Conservation (phyloP, 1,139 yeast species). For the Lodderomyces beijingensis region DNA sequence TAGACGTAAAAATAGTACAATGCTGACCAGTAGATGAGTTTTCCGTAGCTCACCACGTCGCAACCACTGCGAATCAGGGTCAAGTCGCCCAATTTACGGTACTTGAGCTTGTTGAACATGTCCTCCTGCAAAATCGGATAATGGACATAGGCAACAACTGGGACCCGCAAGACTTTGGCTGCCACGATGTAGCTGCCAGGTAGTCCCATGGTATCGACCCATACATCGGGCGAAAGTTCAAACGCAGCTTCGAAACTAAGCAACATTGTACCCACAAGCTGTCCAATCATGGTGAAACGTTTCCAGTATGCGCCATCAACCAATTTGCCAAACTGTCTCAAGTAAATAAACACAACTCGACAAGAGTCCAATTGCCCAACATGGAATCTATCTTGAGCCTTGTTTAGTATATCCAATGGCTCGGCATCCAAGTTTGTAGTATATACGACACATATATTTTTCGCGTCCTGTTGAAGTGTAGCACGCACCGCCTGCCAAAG, state of each 20-base stretch:
- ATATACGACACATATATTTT: conserved; percentile 68
- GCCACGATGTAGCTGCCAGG: conserved; percentile 73
- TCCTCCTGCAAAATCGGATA: conserved; percentile 88
- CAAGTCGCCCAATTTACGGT: conserved; percentile 19
- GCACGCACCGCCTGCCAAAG: conserved; percentile 89
- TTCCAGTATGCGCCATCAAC: conserved; percentile 79
- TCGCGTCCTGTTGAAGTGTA: conserved; percentile 50
- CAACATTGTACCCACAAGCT: conserved; percentile 73
- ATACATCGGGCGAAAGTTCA: conserved; percentile 78
- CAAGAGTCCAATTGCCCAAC: conserved; percentile 42
- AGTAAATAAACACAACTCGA: conserved; percentile 68
- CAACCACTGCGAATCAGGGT: conserved; percentile 9
- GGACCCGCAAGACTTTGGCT: conserved; percentile 52
- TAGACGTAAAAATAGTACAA: conserved; percentile 60
- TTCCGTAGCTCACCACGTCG: conserved; percentile 31
- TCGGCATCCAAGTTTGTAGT: conserved; percentile 61
- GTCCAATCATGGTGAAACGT: conserved; percentile 77
- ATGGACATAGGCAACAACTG: conserved; percentile 84
- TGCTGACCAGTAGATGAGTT: conserved; percentile 67
- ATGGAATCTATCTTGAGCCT: conserved; percentile 63
- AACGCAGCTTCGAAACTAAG: conserved; percentile 69
- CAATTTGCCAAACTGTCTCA: conserved; percentile 51
- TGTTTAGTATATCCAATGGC: conserved; percentile 51
- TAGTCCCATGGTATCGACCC: conserved; percentile 91
- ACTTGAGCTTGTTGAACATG: conserved; percentile 63